phyloP scores from a whole-genome alignment of 805 yeast genomes.

The Candida sonorensis region DNA sequence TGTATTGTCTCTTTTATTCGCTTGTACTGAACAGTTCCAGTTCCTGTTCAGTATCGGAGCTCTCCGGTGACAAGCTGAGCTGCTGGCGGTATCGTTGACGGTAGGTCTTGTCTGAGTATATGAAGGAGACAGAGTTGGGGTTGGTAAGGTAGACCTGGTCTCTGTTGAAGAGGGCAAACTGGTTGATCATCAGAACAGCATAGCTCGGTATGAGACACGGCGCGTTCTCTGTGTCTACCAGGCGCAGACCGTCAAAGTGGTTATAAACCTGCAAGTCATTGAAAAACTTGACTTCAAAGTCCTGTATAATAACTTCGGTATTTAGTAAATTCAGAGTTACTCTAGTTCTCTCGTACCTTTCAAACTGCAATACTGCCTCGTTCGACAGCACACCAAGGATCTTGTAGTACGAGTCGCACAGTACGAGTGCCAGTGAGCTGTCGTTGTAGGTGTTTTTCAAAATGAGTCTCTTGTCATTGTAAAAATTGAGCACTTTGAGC shows the following conservation, averaged over 20 bases:
- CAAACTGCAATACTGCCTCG: constrained; percentile 11
- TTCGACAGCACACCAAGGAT: constrained; percentile 10
- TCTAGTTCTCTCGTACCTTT: constrained; percentile 12
- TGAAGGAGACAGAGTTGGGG: constrained; percentile 9
- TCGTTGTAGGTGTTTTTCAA: background rate
- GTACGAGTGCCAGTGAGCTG: constrained; percentile 7
- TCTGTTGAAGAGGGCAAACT: constrained; percentile 12
- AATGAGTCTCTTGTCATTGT: constrained; percentile 1
- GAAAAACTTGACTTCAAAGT: constrained; percentile 8
- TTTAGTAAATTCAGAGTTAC: constrained; percentile 11
- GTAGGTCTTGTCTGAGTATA: too few species aligned
- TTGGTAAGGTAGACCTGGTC: constrained; percentile 13
- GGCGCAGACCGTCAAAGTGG: constrained; percentile 4
- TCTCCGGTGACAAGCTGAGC: too few species aligned
- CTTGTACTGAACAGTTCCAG: too few species aligned
- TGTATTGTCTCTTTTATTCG: too few species aligned
- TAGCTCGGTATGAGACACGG: constrained; percentile 6
- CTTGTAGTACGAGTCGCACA: constrained; percentile 15
- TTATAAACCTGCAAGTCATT: constrained; percentile 8
- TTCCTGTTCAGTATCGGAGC: too few species aligned
- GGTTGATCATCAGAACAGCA: constrained; percentile 11
- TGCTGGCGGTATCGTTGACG: too few species aligned
- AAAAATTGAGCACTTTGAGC: constrained; percentile 10
- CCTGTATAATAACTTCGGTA: constrained; percentile 9
- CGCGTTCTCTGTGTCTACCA: background rate